Evolutionary conservation across 768 basidiomycete species (phyloP), one percentile per base, ranked within the genome.

Genomic region (Tulasnella sp.): DNA sequence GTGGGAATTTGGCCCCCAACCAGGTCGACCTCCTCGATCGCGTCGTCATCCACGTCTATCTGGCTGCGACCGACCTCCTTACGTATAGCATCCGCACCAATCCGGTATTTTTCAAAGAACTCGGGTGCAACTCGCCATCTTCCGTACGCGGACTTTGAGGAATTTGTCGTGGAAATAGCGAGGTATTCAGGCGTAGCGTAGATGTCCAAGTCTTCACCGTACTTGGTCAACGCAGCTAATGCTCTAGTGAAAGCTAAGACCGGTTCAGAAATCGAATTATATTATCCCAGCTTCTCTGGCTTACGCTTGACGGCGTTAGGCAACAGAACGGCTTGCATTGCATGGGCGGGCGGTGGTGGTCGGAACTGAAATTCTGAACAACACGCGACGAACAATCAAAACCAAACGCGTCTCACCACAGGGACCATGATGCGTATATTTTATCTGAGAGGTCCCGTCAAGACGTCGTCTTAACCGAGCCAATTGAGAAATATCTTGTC

Each of bases 61-160:
- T 71, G 44, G 21, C 31, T 72, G 14, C 39, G 34, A 24, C 71
- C 73, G 34, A 46, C 24, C 79, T 46, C 79, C 34, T 76, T 58
- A n/a, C 73, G 44, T 48, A 74, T 48, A 6, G 62, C 62, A 42
- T 79, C 77, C 27, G 48, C 42, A 12, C 56, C 74, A 31, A 92
- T 84, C 52, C 83, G 87, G 82, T 93, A 95, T 79, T 88, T 90
- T 36, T 90, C 90, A 84, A 96, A 96, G 85, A 93, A 94, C 48
- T 87, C 85, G 56, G 86, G 89, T 12, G 87, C 87, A 81, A 92
- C 94, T 83, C 89, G 91, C 86, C 95, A 92, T 19, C 93, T 89
- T 84, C 91, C 92, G 83, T 93, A 95, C 16, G 94, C 94, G 52
- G 94, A 93, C 83, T 92, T 89, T 6, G 94, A 91, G 3, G 92